phyloP scores from a whole-genome alignment of 257 asterid species.

The Lithospermum erythrorhizon region DNA sequence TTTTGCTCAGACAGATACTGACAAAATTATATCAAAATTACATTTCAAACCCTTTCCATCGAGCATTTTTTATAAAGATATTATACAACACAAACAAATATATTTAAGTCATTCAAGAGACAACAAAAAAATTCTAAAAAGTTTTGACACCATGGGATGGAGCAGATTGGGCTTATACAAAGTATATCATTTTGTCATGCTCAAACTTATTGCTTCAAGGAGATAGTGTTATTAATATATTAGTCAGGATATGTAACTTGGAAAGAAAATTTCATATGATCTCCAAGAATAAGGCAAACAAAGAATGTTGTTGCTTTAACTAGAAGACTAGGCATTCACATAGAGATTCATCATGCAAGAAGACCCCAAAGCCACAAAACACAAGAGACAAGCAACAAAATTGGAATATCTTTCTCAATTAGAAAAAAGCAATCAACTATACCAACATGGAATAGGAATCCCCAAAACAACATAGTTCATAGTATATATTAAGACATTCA shows the following conservation, averaged over 20 bases:
- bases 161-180: too few relatives aligned
- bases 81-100: too few relatives aligned
- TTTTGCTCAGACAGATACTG: too few relatives aligned
- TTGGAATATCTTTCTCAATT: constrained; percentile 28
- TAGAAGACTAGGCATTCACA: neutral
- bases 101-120: too few relatives aligned
- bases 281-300: neutral
- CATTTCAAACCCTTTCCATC: too few relatives aligned
- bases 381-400: constrained; percentile 30
- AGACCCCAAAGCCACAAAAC: neutral
- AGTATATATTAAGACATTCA: neutral
- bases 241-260: neutral
- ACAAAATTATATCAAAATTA: too few relatives aligned
- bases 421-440: constrained; percentile 14
- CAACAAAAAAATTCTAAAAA: too few relatives aligned
- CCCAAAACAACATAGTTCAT: neutral
- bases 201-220: too few relatives aligned
- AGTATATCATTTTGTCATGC: too few relatives aligned
- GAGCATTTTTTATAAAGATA: too few relatives aligned
- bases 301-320: neutral
- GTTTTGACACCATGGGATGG: too few relatives aligned
- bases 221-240: too few relatives aligned
- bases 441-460: neutral
- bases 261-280: neutral
- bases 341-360: neutral